Base-by-base conservation (phyloP, 768 basidiomycete genomes). In the Tylopilus intermedius region DNA sequence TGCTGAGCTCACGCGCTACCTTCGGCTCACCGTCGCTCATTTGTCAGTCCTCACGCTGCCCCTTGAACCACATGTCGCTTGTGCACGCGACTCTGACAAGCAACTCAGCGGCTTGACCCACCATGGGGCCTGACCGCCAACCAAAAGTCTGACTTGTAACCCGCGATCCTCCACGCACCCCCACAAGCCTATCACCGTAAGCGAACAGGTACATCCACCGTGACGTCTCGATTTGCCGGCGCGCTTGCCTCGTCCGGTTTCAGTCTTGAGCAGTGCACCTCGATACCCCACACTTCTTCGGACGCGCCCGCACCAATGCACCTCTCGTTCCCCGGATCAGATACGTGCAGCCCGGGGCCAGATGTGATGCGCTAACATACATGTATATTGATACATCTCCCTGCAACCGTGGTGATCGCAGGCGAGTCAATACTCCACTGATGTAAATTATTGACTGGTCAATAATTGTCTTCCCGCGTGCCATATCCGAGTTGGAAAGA, bases 141-240 rank as follows among this genome's bases (percentile, higher is more conserved):
- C 30, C 30, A 30, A 8, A 24, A 7, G 30, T 30, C 9, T 41
- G 22, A 24, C 40, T 11, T 39, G 39, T 9, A 39, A 33, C 13
- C 13, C 5, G 33, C 33, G 11, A 33, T 30, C 30, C 39, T 21
- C 39, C 38, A 30, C 44, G n/a, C 35, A 11, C 4, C 32, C 32
- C 24, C 44, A 46, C 29, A 46, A 38, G 53, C 42, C n/a, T 13
- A 40, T 29, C 49, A 9, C 21, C 21, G 18, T 42, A 49, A 48
- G 18, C 58, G 51, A 30, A 14, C 51, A 59, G 56, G 42, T 29
- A 42, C 33, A 14, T 33, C 41, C 38, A 45, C 35, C 30, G 30
- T 18, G 18, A 18, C 18, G 18, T 18, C 26, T 24, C 49, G 29
- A 47, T 39, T 32, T 21, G 37, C 32, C 30, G 33, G 33, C 32